Evolutionary conservation across 2,329 filamentous ascomycete genomes (phyloP).

Genomic region (Diaporthe sp.): DNA sequence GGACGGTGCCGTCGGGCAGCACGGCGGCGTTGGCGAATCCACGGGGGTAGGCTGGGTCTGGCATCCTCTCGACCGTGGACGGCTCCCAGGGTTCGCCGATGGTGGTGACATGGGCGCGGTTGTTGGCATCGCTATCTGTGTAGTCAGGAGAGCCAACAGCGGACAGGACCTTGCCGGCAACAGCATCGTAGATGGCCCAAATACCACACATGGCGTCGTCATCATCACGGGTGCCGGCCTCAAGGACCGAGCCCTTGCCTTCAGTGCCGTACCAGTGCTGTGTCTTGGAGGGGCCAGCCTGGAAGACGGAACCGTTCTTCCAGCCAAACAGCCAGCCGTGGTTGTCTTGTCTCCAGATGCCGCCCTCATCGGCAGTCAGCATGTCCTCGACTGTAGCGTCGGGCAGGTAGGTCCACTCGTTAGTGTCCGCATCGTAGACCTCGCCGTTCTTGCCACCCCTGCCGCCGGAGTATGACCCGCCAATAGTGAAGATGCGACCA

Average conservation of each 20-base stretch:
- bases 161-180: conserved; percentile 68
- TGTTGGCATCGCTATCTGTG: conserved; percentile 54
- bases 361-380: conserved; percentile 59
- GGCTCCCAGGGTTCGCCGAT: conserved; percentile 16
- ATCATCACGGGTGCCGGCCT: conserved; percentile 58
- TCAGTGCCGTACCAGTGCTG: conserved; percentile 70
- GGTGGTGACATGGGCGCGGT: conserved; percentile 50
- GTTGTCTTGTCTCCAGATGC: conserved; percentile 61
- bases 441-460: conserved; percentile 67
- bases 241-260: conserved; percentile 54
- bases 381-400: conserved; percentile 60
- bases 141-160: conserved; percentile 64
- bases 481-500: conserved; percentile 69
- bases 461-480: conserved; percentile 65
- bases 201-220: conserved; percentile 67
- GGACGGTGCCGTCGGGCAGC: conserved; percentile 57
- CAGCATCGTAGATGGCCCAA: conserved; percentile 70
- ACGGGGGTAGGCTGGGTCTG: conserved; percentile 53
- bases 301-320: conserved; percentile 59
- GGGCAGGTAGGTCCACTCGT: conserved; percentile 60
- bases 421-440: conserved; percentile 59
- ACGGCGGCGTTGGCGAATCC: conserved; percentile 56
- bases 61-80: conserved; percentile 47
- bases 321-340: conserved; percentile 67
- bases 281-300: conserved; percentile 64